Evolutionary conservation across 2,329 filamentous ascomycete genomes (phyloP).

Genomic region (Paecilomyces formosus): DNA sequence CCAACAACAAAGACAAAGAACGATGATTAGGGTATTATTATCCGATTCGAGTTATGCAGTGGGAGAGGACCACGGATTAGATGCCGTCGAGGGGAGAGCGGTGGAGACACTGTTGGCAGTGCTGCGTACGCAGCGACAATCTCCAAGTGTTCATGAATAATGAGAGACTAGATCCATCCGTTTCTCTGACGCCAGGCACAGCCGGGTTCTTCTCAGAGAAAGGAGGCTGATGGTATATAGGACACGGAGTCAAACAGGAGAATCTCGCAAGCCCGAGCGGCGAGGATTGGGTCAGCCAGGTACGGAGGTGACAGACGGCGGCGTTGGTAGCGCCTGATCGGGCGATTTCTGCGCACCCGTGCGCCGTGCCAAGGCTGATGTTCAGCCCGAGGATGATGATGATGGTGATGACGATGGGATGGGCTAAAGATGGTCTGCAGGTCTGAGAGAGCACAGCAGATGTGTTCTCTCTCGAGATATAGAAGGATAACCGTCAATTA

Average conservation of each 20-base stretch:
- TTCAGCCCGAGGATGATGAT: background rate
- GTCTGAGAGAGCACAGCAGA: background rate
- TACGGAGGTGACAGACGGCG: background rate
- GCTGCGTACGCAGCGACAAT: background rate
- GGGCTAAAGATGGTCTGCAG: background rate
- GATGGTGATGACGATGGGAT: too few species aligned
- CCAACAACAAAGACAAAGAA: background rate
- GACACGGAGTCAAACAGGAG: background rate
- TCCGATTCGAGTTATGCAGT: background rate
- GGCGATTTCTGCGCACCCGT: background rate
- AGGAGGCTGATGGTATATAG: background rate
- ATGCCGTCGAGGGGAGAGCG: background rate
- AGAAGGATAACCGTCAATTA: background rate
- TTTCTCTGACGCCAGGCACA: background rate
- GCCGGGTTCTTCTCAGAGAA: background rate
- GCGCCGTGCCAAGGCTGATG: background rate
- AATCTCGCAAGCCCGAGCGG: background rate
- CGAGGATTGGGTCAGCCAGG: background rate
- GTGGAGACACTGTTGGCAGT: background rate
- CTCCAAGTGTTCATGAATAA: background rate
- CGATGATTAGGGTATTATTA: background rate
- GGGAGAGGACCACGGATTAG: background rate
- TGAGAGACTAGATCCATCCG: background rate
- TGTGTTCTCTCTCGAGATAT: background rate
- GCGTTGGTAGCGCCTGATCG: background rate